Evolutionary conservation across 2,329 filamentous ascomycete genomes (phyloP).

Genomic region (Exophiala sp.): DNA sequence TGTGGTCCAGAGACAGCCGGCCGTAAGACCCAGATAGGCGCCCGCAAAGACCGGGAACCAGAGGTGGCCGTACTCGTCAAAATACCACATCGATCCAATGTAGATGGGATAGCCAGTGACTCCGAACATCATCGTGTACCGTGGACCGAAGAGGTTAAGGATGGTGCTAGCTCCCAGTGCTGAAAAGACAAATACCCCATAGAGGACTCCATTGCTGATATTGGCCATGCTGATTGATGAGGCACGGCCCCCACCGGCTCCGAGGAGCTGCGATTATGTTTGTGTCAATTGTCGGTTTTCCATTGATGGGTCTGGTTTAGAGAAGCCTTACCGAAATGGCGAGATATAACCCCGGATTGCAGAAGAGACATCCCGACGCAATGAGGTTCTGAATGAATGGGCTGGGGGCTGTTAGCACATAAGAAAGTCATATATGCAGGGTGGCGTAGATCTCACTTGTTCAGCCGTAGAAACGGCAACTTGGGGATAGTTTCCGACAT

Average conservation of each 20-base stretch:
- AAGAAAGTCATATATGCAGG: no score
- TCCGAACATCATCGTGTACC: background rate
- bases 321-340: background rate
- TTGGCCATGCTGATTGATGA: slow-evolving; percentile 3
- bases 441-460: no score
- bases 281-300: no score
- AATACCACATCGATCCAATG: slow-evolving; percentile 8
- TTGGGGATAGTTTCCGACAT: no score
- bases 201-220: slow-evolving; percentile 3
- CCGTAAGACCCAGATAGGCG: slow-evolving; percentile 1
- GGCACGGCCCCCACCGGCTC: slow-evolving; percentile 1
- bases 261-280: background rate
- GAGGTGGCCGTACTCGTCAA: background rate
- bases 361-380: slow-evolving; percentile 2
- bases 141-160: slow-evolving; percentile 3
- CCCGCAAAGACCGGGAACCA: slow-evolving; percentile 6
- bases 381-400: slow-evolving; percentile 1
- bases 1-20: slow-evolving; percentile 6
- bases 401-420: no score
- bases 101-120: slow-evolving; percentile 5
- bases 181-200: slow-evolving; percentile 2
- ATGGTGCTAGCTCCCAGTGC: background rate
- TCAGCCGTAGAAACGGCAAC: no score
- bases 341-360: slow-evolving; percentile 2
- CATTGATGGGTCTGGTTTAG: no score